Percentiles rank a stretch among this genome's conserved stretches.
Evolutionary conservation across 78 protist genomes (phyloP).

Genomic region (Emiliania huxleyi): DNA sequence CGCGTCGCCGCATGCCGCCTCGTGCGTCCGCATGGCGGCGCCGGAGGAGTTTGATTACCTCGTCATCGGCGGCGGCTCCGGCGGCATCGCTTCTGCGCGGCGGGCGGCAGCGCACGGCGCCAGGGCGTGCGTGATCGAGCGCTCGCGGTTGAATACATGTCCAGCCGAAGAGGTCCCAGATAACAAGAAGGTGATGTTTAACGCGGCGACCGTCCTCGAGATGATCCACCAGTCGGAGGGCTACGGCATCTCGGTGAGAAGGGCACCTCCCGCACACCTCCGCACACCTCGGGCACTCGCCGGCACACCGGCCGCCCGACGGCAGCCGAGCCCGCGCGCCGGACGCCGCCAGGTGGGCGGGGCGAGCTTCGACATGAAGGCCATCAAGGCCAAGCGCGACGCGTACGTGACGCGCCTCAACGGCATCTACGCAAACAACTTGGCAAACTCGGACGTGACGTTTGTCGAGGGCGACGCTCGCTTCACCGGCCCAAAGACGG

Average conservation of each 20-base stretch:
- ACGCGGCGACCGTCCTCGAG: conserved; percentile 47
- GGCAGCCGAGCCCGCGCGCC: no score
- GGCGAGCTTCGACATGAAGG: conserved; percentile 52
- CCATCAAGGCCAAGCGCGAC: conserved; percentile 68
- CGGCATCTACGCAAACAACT: conserved; percentile 36
- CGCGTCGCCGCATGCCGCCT: no score
- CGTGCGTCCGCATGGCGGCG: no score
- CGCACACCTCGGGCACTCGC: no score
- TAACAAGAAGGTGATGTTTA: conserved; percentile 87
- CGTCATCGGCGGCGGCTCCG: conserved; percentile 71
- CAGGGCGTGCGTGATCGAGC: conserved; percentile 41
- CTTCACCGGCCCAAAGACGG: background rate
- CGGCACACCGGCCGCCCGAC: no score
- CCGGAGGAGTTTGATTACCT: conserved; percentile 53
- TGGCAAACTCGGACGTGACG: conserved; percentile 4
- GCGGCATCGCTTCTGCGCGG: conserved; percentile 66
- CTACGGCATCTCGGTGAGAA: background rate
- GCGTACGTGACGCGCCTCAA: conserved; percentile 78
- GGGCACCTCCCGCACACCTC: no score
- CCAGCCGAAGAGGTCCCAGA: no score
- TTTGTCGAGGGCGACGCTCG: background rate
- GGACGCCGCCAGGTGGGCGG: no score
- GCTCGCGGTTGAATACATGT: conserved; percentile 36
- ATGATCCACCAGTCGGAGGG: background rate
- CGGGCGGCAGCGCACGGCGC: conserved; percentile 64